Evolutionary conservation across 441 rosid genomes (phyloP).

Genomic region (Geranium incanum): DNA sequence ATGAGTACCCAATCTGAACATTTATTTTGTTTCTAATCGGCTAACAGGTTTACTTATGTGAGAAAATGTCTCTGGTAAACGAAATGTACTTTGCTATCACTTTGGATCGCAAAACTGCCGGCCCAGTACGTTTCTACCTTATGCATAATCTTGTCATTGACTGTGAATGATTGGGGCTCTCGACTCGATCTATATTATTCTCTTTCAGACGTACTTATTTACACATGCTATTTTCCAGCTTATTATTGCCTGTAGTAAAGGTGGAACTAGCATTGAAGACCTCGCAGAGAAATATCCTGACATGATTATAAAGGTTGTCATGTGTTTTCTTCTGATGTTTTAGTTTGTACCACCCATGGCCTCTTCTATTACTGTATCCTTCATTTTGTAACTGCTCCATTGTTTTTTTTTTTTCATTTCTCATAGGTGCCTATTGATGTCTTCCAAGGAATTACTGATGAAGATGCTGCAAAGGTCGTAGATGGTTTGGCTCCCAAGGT

Average conservation of each 20-base stretch:
- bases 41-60: conserved; percentile 80
- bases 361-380: neutral
- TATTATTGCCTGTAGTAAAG: conserved; percentile 87
- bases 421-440: conserved; percentile 84
- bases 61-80: conserved; percentile 81
- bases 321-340: conserved; percentile 6
- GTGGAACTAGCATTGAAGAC: conserved; percentile 98
- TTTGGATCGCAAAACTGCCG: conserved; percentile 89
- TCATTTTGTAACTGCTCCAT: conserved; percentile 16
- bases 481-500: conserved; percentile 85
- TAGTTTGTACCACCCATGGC: neutral
- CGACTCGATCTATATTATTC: neutral
- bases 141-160: conserved; percentile 7
- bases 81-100: conserved; percentile 99
- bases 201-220: conserved; percentile 10
- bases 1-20: no score
- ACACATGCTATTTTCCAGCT: conserved; percentile 40
- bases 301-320: conserved; percentile 74
- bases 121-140: conserved; percentile 57
- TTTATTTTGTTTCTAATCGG: no score
- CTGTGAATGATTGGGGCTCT: conserved; percentile 1
- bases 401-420: conserved; percentile 10
- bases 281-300: conserved; percentile 95
- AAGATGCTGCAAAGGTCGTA: conserved; percentile 92
- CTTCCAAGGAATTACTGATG: conserved; percentile 84